Base-by-base conservation (phyloP, 192 early-diverging fungal species). In the Haplosporangium gracile region DNA sequence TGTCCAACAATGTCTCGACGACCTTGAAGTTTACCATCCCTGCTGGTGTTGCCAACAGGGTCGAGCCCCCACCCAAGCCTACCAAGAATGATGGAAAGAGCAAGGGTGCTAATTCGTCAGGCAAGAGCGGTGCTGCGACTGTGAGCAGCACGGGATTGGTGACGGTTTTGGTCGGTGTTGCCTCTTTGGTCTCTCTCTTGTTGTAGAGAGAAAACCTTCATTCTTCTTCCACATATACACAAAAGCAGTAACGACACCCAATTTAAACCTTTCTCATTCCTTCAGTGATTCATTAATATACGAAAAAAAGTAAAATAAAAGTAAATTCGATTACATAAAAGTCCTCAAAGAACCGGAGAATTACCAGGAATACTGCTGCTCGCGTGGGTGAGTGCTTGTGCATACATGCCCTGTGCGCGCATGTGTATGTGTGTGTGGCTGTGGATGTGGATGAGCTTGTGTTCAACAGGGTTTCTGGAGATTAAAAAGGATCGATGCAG, bases 21-120 rank as follows among this genome's bases (percentile, higher is more conserved):
- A 55, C 72, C 22, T 39, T 82, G 16, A 76, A 55, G 34, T 71
- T 82, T 68, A 72, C 75, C 0, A 45, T 77, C 29, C 74, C 70
- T 42, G 24, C 74, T 13, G 74, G 75, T 16, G 9, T 68, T 4
- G 69, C 68, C 0, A 70, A 82, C 38, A 65, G 75, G 9, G 75
- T 82, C 34, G 40, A 69, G 8, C 81, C 81, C 8, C 81, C 81
- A 42, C 81, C 81, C 74, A 82, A 82, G 75, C 81, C 81, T 13
- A 73, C 75, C 8, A 68, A 71, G 40, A 22, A 55, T 16, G 22
- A 57, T 45, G 18, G 16, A 0, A 49, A 49, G 18, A 20, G 0
- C 15, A 76, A 76, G 47, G 65, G 38, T 32, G 74, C 38, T 39
- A 32, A 42, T 71, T 24, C 29, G 38, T 32, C 40, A 26, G 53